These are phyloP conservation scores for Anisodus tanguticus DNA, from an alignment of 257 asterid species.

Conservation along the genomic window DNA sequence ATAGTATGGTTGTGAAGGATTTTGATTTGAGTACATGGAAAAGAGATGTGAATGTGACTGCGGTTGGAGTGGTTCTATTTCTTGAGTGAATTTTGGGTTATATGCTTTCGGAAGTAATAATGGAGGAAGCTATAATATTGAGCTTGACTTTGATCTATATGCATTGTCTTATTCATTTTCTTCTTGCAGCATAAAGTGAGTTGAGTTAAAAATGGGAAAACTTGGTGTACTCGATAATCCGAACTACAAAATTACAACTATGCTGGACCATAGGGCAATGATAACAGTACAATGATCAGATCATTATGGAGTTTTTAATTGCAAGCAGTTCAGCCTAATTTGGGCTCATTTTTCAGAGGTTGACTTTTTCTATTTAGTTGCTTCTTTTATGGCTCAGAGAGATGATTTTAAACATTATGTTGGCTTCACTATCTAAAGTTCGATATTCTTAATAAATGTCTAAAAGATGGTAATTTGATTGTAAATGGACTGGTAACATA, in stretches of 20 bases:
- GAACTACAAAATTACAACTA: constrained; percentile 83
- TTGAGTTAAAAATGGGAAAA: constrained; percentile 89
- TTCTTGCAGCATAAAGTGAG: constrained; percentile 89
- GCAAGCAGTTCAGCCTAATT: constrained; percentile 95
- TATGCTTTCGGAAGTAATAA: too few relatives aligned
- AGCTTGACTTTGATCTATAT: background rate
- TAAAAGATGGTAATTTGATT: background rate
- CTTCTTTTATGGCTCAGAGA: constrained; percentile 16
- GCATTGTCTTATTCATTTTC: constrained; percentile 30
- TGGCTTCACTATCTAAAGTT: background rate
- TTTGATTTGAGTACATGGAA: too few relatives aligned
- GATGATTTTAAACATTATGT: background rate
- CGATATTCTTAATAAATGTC: constrained; percentile 2
- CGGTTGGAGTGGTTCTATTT: too few relatives aligned
- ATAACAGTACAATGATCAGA: constrained; percentile 80
- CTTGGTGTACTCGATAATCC: constrained; percentile 88
- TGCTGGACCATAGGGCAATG: constrained; percentile 90
- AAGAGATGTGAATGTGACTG: too few relatives aligned
- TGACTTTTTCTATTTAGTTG: constrained; percentile 28
- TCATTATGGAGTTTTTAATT: constrained; percentile 75
- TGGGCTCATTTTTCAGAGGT: constrained; percentile 94
- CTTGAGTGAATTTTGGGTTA: too few relatives aligned
- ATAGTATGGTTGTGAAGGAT: too few relatives aligned
- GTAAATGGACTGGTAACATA: too few relatives aligned
- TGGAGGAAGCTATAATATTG: too few relatives aligned